Percentiles rank a stretch among this genome's conserved stretches.
phyloP scores from a whole-genome alignment of 2,329 filamentous ascomycete genomes.

The Trichoderma arundinaceum region DNA sequence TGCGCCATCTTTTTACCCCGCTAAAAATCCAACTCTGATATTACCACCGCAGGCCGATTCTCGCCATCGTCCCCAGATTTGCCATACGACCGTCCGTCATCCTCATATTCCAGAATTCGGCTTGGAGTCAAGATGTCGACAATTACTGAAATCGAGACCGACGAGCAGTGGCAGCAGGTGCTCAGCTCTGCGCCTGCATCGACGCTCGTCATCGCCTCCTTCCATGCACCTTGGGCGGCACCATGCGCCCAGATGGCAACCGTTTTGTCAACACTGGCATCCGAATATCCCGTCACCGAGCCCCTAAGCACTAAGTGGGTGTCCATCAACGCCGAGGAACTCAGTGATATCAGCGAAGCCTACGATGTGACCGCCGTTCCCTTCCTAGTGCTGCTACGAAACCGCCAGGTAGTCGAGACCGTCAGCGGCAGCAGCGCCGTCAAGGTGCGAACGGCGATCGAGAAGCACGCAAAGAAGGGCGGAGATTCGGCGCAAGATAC shows the following conservation, averaged over 20 bases:
- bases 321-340: slow-evolving; percentile 90
- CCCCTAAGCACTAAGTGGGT: slow-evolving; percentile 79
- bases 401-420: slow-evolving; percentile 77
- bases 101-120: not conserved
- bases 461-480: slow-evolving; percentile 70
- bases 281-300: slow-evolving; percentile 75
- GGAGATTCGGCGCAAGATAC: slow-evolving; percentile 44
- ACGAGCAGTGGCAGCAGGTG: slow-evolving; percentile 74
- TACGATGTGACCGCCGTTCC: slow-evolving; percentile 96
- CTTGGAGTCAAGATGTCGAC: slow-evolving; percentile 65
- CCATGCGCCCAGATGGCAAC: slow-evolving; percentile 94
- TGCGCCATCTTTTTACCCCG: slow-evolving; percentile 33
- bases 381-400: slow-evolving; percentile 82
- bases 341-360: slow-evolving; percentile 86
- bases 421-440: slow-evolving; percentile 89
- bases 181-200: slow-evolving; percentile 69
- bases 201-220: slow-evolving; percentile 84
- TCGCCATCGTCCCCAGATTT: slow-evolving; percentile 15
- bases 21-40: slow-evolving; percentile 30
- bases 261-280: slow-evolving; percentile 83
- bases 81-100: slow-evolving; percentile 7
- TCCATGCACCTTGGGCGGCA: slow-evolving; percentile 95
- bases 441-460: slow-evolving; percentile 84
- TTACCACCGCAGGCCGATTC: slow-evolving; percentile 12
- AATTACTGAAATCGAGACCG: slow-evolving; percentile 76